A percentile compares a stretch with the other conserved stretches of the same genome.
Conservation (phyloP, 148 eudicot genomes). For the Vaccinium darrowii region DNA sequence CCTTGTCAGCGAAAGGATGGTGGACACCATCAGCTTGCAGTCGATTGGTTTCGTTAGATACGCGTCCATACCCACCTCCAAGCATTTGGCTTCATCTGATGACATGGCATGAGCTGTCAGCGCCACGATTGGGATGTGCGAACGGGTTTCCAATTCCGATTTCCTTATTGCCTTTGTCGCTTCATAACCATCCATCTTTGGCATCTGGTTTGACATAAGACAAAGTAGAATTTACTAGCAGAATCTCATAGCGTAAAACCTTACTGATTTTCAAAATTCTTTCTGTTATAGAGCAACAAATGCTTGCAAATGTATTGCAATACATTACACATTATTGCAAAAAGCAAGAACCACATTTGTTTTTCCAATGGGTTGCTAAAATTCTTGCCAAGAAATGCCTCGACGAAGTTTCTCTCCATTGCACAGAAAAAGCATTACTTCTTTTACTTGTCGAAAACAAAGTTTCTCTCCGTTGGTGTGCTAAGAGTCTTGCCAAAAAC, state of each 20-base stretch:
- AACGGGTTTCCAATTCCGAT: slow-evolving; percentile 46
- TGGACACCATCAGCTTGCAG: slow-evolving; percentile 78
- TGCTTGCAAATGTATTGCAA: not conserved
- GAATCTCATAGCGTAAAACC: not conserved
- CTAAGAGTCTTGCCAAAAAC: not conserved
- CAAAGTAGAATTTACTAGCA: not conserved
- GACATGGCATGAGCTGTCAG: slow-evolving; percentile 98
- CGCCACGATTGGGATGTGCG: slow-evolving; percentile 86
- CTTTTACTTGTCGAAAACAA: not conserved
- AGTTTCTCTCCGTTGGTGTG: not conserved
- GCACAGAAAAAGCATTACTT: too few relatives aligned
- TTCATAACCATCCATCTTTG: slow-evolving; percentile 98
- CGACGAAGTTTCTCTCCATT: not conserved
- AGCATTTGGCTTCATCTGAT: slow-evolving; percentile 86
- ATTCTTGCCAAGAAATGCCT: not conserved
- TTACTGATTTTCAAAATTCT: not conserved
- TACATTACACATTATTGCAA: not conserved
- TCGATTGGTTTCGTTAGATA: slow-evolving; percentile 91
- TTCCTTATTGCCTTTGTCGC: slow-evolving; percentile 88
- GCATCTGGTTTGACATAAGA: slow-evolving; percentile 62
- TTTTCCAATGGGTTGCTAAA: not conserved
- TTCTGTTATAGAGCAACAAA: not conserved
- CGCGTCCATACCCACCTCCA: slow-evolving; percentile 98
- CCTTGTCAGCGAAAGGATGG: slow-evolving; percentile 80
- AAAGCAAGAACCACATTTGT: not conserved